Evolutionary conservation across 768 basidiomycete genomes (phyloP).

Genomic region (Tephrocybe sp.): DNA sequence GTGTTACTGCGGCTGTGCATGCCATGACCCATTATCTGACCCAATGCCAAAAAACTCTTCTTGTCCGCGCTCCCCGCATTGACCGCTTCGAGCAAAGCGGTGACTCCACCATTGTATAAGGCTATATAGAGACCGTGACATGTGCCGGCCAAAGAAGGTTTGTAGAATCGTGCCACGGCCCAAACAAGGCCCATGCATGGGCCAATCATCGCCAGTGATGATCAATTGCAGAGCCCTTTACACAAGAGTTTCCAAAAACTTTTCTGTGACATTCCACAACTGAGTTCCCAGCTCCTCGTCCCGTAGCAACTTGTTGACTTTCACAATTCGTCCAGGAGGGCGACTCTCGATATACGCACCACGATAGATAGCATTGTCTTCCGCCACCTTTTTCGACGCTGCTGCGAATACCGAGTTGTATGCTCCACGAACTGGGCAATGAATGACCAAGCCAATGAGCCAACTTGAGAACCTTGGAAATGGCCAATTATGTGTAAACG

Average conservation of each 20-base stretch:
- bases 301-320: slow-evolving; percentile 2
- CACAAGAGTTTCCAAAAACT: slow-evolving; percentile 7
- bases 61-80: too few relatives aligned
- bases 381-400: slow-evolving; percentile 21
- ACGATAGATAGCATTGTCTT: slow-evolving; percentile 20
- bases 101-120: too few relatives aligned
- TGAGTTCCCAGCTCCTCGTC: slow-evolving; percentile 9
- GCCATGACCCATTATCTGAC: too few relatives aligned
- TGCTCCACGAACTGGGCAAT: slow-evolving; percentile 21
- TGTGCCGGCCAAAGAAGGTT: too few relatives aligned
- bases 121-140: too few relatives aligned
- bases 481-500: slow-evolving; percentile 23
- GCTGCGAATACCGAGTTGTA: slow-evolving; percentile 29
- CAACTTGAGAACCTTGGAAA: slow-evolving; percentile 16
- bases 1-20: too few relatives aligned
- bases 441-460: slow-evolving; percentile 19
- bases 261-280: slow-evolving; percentile 13
- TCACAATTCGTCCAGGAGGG: slow-evolving; percentile 10
- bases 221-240: background rate
- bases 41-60: too few relatives aligned
- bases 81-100: too few relatives aligned
- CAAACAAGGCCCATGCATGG: too few relatives aligned
- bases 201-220: too few relatives aligned
- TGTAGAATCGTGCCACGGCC: too few relatives aligned
- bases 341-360: slow-evolving; percentile 22